phyloP scores from a whole-genome alignment of 2,329 filamentous ascomycete genomes.

The Phoma sp. region DNA sequence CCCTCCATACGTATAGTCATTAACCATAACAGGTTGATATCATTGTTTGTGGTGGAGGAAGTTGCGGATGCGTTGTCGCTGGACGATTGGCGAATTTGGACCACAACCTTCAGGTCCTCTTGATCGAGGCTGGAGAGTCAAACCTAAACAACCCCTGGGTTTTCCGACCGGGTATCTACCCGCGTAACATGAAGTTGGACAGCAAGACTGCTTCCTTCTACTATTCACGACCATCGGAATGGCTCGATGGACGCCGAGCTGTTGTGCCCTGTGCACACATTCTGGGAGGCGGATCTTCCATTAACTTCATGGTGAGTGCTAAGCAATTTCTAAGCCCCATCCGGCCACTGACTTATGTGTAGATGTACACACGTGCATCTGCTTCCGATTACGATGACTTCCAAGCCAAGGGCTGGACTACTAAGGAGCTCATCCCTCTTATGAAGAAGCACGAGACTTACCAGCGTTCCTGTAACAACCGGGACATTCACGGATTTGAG shows the following conservation, averaged over 20 bases:
- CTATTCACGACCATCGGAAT: conserved; percentile 76
- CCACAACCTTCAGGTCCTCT: conserved; percentile 73
- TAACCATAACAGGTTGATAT: conserved; percentile 67
- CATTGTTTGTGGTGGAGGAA: conserved; percentile 79
- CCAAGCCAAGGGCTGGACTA: conserved; percentile 80
- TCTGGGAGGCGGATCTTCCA: conserved; percentile 74
- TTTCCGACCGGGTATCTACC: conserved; percentile 77
- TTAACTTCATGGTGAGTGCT: conserved; percentile 73
- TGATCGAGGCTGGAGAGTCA: conserved; percentile 75
- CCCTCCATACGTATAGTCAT: neutral
- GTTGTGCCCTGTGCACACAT: conserved; percentile 79
- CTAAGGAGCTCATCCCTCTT: conserved; percentile 75
- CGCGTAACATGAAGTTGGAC: conserved; percentile 80
- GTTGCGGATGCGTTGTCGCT: conserved; percentile 63
- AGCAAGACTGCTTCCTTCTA: conserved; percentile 85
- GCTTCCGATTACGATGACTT: conserved; percentile 81
- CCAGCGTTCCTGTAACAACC: conserved; percentile 62
- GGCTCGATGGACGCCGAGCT: conserved; percentile 73
- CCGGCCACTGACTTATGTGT: neutral
- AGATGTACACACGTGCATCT: conserved; percentile 77
- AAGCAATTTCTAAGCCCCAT: neutral
- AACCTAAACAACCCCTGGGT: conserved; percentile 82
- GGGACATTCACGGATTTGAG: conserved; percentile 76
- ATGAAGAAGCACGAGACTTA: conserved; percentile 87
- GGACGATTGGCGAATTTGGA: conserved; percentile 75